These are phyloP conservation scores for Ogataea philodendri DNA, from an alignment of 805 yeast species.

Conservation along the genomic window DNA sequence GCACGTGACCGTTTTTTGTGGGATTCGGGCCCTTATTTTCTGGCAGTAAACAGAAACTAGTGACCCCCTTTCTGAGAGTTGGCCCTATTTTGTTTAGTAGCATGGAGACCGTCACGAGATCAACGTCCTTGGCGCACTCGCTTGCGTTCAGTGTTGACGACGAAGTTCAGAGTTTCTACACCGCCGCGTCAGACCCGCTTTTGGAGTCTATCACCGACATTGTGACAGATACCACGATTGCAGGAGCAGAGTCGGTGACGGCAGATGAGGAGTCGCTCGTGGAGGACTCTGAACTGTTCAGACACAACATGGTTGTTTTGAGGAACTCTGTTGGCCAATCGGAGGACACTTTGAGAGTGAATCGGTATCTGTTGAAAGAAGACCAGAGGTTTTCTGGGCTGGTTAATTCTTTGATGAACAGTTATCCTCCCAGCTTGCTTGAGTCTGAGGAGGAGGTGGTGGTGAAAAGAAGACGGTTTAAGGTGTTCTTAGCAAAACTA, in stretches of 20 bases:
- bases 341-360: slow-evolving; percentile 5
- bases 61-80: slow-evolving; percentile 4
- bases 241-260: slow-evolving; percentile 6
- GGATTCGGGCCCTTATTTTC: slow-evolving; percentile 5
- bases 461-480: neutral
- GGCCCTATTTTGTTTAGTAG: neutral
- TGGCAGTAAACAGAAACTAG: slow-evolving; percentile 1
- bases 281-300: slow-evolving; percentile 10
- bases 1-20: slow-evolving; percentile 12
- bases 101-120: slow-evolving; percentile 4
- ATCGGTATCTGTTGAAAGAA: slow-evolving; percentile 5
- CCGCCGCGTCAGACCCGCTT: slow-evolving; percentile 6
- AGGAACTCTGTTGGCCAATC: slow-evolving; percentile 5
- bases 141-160: slow-evolving; percentile 1
- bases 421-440: slow-evolving; percentile 12
- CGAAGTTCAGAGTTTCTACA: slow-evolving; percentile 12
- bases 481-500: neutral
- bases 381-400: slow-evolving; percentile 4
- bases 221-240: slow-evolving; percentile 11
- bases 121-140: slow-evolving; percentile 1
- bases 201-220: slow-evolving; percentile 4
- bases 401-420: slow-evolving; percentile 3
- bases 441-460: slow-evolving; percentile 9
- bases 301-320: slow-evolving; percentile 10
- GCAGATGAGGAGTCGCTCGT: slow-evolving; percentile 13